Base-by-base conservation (phyloP, 495 filamentous ascomycete species). In the Aspergillus egyptiacus region DNA sequence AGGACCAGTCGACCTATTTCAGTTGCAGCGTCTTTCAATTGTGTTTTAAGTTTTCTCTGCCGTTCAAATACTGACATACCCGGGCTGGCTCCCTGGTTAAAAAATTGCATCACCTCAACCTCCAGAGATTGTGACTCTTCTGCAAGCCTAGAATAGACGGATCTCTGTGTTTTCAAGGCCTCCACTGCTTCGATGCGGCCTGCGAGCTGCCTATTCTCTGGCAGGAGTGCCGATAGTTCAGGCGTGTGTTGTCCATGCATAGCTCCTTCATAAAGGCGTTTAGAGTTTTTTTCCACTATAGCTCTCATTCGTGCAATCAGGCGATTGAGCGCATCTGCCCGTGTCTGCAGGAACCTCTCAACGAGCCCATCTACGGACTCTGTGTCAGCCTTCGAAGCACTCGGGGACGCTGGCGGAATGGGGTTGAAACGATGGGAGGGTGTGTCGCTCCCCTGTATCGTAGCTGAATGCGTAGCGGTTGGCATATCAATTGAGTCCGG, bases 181-280 rank as follows among this genome's bases (percentile, higher is more conserved):
- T 67, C 59, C 37, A 74, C 63, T 2, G 65, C 61, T 27, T 69
- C 60, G 14, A 72, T 65, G 33, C 59, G 61, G 22, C 57, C 43
- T 5, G 65, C 61, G 22, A 68, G 55, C 18, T 25, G 44, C 35
- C 69, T 68, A 53, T 71, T 71, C 34, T 66, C 60, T 2, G 63
- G 49, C n/a, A 72, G 57, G 27, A 74, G 33, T 15, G 40, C 15
- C 6, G 7, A 6, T 2, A 44, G 2, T 31, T 69, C 65, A 3
- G 63, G 64, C 2, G 64, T 62, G 11, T 57, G 56, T 50, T 59
- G 59, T n/a, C 69, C 68, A 48, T 63, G 61, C 67, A 74, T 71
- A 27, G 63, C 64, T 36, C 65, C 58, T 38, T 70, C 51, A 36
- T 69, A 71, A 9, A 72, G 62, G 38, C 69, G 52, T 32, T 64